Percentiles rank a stretch among this genome's conserved stretches.
Evolutionary conservation across 2,329 filamentous ascomycete species (phyloP).

Genomic region (Xylaria sp.): DNA sequence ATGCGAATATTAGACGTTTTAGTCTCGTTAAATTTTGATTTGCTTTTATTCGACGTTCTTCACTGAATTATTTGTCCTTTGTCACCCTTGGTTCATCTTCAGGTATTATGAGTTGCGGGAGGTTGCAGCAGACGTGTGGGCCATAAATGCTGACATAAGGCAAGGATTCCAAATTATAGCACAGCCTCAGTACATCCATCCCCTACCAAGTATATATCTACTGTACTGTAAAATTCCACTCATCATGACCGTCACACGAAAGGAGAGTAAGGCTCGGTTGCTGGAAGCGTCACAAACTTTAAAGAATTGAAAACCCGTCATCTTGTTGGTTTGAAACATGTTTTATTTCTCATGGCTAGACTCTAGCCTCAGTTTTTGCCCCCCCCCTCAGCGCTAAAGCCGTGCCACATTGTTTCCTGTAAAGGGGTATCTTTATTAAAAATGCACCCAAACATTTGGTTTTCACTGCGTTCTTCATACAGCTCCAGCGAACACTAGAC

Average conservation of each 20-base stretch:
- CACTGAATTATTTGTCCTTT: not conserved
- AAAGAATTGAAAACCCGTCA: not conserved
- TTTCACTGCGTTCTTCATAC: conserved; percentile 22
- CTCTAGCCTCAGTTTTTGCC: not conserved
- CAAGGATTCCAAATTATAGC: conserved; percentile 28
- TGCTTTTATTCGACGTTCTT: conserved; percentile 5
- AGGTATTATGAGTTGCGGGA: not conserved
- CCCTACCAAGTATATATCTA: not conserved
- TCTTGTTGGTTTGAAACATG: not conserved
- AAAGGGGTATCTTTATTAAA: conserved; percentile 29
- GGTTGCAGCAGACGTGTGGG: conserved; percentile 24
- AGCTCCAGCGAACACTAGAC: not conserved
- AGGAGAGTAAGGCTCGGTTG: not conserved
- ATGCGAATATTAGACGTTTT: not conserved
- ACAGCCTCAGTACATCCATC: conserved; percentile 21
- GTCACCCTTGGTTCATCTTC: not conserved
- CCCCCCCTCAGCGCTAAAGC: conserved; percentile 7
- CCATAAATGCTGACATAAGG: conserved; percentile 35
- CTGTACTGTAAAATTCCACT: not conserved
- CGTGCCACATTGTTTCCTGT: conserved; percentile 22
- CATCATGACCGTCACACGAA: not conserved
- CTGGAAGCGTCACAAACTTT: conserved; percentile 10
- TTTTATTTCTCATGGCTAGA: conserved; percentile 15
- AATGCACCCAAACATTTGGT: conserved; percentile 23
- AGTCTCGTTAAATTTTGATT: not conserved